Conservation (phyloP, 257 asterid genomes). For the Dorcoceras hygrometricum region DNA sequence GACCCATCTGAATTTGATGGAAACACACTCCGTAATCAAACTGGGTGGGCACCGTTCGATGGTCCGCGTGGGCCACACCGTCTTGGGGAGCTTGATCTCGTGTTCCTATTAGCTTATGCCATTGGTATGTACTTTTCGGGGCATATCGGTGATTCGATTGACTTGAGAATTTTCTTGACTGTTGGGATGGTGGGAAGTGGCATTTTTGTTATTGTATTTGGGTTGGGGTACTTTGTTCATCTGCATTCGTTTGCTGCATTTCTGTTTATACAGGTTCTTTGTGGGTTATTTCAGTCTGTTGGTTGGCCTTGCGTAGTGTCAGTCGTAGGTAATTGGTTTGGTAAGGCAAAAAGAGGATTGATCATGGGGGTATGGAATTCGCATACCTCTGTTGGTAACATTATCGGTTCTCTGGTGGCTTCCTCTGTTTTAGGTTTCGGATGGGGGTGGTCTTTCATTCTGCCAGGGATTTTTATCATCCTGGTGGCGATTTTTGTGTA, state of each 20-base stretch:
- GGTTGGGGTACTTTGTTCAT: slow-evolving; percentile 77
- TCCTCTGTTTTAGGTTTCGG: slow-evolving; percentile 77
- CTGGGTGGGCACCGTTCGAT: slow-evolving; percentile 88
- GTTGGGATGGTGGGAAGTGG: slow-evolving; percentile 94
- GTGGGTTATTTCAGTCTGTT: slow-evolving; percentile 89
- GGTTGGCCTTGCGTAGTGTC: slow-evolving; percentile 99
- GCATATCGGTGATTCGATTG: slow-evolving; percentile 73
- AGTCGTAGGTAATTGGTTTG: slow-evolving; percentile 87
- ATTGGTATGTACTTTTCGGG: slow-evolving; percentile 87
- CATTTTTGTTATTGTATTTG: slow-evolving; percentile 52
- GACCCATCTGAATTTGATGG: slow-evolving; percentile 18
- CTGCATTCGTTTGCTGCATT: slow-evolving; percentile 59
- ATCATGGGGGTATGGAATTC: slow-evolving; percentile 93
- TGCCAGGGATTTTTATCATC: slow-evolving; percentile 68
- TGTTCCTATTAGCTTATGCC: slow-evolving; percentile 71
- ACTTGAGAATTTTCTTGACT: slow-evolving; percentile 66
- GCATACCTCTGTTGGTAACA: slow-evolving; percentile 82
- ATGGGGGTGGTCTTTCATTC: slow-evolving; percentile 95
- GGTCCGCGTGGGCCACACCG: slow-evolving; percentile 82
- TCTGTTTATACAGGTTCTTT: slow-evolving; percentile 57
- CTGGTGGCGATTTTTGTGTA: slow-evolving; percentile 43
- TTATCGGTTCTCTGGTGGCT: slow-evolving; percentile 82
- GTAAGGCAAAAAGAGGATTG: slow-evolving; percentile 80
- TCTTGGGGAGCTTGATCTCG: slow-evolving; percentile 92
- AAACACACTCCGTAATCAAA: slow-evolving; percentile 24